phyloP scores from a whole-genome alignment of 1,139 yeast species.

The Yamadazyma conglobata region DNA sequence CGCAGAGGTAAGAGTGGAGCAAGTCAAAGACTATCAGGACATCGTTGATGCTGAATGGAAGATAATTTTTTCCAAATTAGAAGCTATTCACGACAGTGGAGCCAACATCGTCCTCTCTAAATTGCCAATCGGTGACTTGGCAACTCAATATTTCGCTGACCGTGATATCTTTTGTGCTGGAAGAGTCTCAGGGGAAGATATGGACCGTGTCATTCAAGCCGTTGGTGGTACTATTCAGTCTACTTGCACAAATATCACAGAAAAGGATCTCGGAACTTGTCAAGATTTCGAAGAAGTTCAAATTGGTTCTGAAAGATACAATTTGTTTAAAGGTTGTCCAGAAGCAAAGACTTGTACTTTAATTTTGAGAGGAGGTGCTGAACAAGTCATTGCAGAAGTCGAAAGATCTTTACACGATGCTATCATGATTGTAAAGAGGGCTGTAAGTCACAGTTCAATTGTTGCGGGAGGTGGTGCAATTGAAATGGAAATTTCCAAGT shows the following conservation, averaged over 20 bases:
- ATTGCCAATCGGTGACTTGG: slow-evolving; percentile 96
- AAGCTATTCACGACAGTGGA: slow-evolving; percentile 78
- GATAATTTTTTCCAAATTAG: slow-evolving; percentile 81
- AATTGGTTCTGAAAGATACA: slow-evolving; percentile 93
- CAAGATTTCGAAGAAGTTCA: slow-evolving; percentile 85
- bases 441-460: slow-evolving; percentile 77
- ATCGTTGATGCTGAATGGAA: slow-evolving; percentile 99
- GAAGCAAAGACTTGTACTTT: slow-evolving; percentile 91
- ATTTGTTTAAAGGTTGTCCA: slow-evolving; percentile 89
- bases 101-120: slow-evolving; percentile 92
- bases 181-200: slow-evolving; percentile 81
- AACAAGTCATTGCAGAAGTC: slow-evolving; percentile 97
- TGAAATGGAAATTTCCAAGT: slow-evolving; percentile 93
- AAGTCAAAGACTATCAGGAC: slow-evolving; percentile 90
- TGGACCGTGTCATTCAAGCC: slow-evolving; percentile 89
- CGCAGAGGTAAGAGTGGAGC: slow-evolving; percentile 97
- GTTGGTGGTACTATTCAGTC: slow-evolving; percentile 93
- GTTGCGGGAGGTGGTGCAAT: slow-evolving; percentile 99
- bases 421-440: slow-evolving; percentile 95
- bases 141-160: slow-evolving; percentile 97
- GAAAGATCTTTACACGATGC: slow-evolving; percentile 98
- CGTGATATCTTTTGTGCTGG: slow-evolving; percentile 97
- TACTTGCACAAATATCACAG: slow-evolving; percentile 73
- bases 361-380: slow-evolving; percentile 95
- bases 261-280: slow-evolving; percentile 80